These are phyloP conservation scores for Sungouiozyma ichnusensis DNA, from an alignment of 805 yeast genomes.

Conservation along the genomic window DNA sequence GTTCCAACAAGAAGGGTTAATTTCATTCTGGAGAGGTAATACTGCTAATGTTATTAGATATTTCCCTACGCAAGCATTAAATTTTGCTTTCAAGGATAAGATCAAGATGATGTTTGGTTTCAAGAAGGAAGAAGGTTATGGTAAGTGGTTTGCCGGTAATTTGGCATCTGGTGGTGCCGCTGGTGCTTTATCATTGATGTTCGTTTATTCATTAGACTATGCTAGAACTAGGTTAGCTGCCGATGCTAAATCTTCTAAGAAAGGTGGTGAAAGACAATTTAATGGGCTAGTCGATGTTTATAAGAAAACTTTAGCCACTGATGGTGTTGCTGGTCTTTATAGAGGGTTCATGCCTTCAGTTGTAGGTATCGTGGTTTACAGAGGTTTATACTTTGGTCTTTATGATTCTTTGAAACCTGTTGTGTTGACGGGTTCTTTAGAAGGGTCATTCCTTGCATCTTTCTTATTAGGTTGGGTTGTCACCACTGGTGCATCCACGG, in stretches of 20 bases:
- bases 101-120: constrained; percentile 92
- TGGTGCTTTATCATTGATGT: constrained; percentile 88
- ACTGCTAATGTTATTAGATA: constrained; percentile 97
- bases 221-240: constrained; percentile 97
- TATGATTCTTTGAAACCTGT: constrained; percentile 95
- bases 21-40: constrained; percentile 98
- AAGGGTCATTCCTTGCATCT: constrained; percentile 90
- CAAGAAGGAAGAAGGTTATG: constrained; percentile 89
- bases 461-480: constrained; percentile 96
- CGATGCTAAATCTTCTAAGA: constrained; percentile 54
- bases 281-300: constrained; percentile 94
- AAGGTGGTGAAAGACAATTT: constrained; percentile 65
- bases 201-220: constrained; percentile 91
- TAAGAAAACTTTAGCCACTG: constrained; percentile 89
- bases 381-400: constrained; percentile 98
- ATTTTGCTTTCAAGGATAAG: constrained; percentile 97
- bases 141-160: constrained; percentile 91
- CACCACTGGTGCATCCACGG: constrained; percentile 97
- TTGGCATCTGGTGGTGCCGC: constrained; percentile 96
- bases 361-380: constrained; percentile 94
- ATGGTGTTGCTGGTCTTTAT: constrained; percentile 97
- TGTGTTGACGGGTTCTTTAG: constrained; percentile 86
- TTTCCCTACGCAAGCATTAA: constrained; percentile 98
- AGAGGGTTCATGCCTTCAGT: constrained; percentile 99
- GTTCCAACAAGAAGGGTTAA: constrained; percentile 84